Base-by-base conservation (phyloP, 176 grass and related monocot genomes). In the Cocos nucifera region DNA sequence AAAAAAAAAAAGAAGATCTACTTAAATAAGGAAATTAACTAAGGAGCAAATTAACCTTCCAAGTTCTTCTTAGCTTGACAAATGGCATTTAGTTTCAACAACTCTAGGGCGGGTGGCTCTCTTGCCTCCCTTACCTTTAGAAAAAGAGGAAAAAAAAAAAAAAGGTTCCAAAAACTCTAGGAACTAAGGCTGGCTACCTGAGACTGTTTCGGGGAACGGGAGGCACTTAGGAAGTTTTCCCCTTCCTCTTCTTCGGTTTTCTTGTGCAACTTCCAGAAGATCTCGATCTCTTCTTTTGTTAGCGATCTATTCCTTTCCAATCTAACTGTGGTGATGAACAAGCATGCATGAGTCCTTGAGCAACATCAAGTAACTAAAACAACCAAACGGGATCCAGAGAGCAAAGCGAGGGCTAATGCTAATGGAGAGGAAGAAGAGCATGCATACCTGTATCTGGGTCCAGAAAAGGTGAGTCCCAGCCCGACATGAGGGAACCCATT, bases 401-500 rank as follows among this genome's bases (percentile, higher is more conserved):
- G 17, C 3, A 17, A 66, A 44, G 4, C 6, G 3, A 28, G 4
- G 2, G 7, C 0, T 22, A 66, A 2, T 51, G 3, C 15, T 19
- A 51, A 15, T 8, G 2, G 18, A 22, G 2, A n/a, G 14, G 1
- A 27, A 66, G 35, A 44, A 44, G 35, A 44, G 35, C 18, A 19
- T 17, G 9, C 4, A 59, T 71, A 85, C 86, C 81, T 82, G 64
- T 73, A 32, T 54, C 44, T 17, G 62, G 61, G 3, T 49, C 87
- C 25, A 83, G 54, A 72, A 80, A 58, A 0, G 61, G 62, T 10
- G 92, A 82, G 60, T 73, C 83, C 92, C 92, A 97, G 44, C 92
- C 92, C 29, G 87, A 78, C 87, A 91, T 91, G 19, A 97, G 87
- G 58, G 92, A 97, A 4, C 92, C 92, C 92, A 97, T 97, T 8